A percentile compares a stretch with the other conserved stretches of the same genome.
phyloP scores from a whole-genome alignment of 2,329 filamentous ascomycete genomes.

The Thielaviopsis populi region DNA sequence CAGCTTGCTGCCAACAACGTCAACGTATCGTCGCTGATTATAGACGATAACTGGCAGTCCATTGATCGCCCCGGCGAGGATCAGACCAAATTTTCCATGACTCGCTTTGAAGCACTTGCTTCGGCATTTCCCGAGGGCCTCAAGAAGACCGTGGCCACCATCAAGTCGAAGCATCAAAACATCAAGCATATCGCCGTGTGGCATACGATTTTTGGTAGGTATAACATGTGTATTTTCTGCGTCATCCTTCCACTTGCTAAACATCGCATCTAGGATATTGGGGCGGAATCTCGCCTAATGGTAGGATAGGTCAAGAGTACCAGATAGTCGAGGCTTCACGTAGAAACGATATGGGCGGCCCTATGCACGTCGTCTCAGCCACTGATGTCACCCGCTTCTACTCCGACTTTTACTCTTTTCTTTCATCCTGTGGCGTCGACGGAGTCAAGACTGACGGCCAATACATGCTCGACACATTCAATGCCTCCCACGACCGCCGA shows the following conservation, averaged over 20 bases:
- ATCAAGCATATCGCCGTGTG: constrained; percentile 82
- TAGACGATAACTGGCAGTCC: constrained; percentile 94
- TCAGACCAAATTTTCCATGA: constrained; percentile 52
- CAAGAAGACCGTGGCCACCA: constrained; percentile 50
- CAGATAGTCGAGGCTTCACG: constrained; percentile 47
- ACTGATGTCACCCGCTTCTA: constrained; percentile 67
- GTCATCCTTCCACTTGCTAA: constrained; percentile 19
- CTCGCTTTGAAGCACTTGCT: constrained; percentile 71
- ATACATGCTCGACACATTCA: constrained; percentile 68
- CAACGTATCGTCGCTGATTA: constrained; percentile 71
- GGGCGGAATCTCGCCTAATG: constrained; percentile 68
- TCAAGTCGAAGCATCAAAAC: constrained; percentile 53
- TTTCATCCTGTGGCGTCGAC: constrained; percentile 59
- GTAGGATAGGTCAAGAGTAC: constrained; percentile 62
- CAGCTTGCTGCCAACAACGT: constrained; percentile 56
- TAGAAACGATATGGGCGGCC: constrained; percentile 39
- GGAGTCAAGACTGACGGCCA: constrained; percentile 89
- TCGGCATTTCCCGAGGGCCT: constrained; percentile 68
- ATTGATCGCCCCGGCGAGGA: constrained; percentile 39
- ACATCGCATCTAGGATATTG: constrained; percentile 49
- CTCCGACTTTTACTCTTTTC: constrained; percentile 78
- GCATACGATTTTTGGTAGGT: constrained; percentile 57
- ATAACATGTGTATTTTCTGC: background rate
- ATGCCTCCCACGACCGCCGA: constrained; percentile 52
- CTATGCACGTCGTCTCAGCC: constrained; percentile 57